Evolutionary conservation across 2,329 filamentous ascomycete species (phyloP).

Genomic region (Zymoseptoria tritici): DNA sequence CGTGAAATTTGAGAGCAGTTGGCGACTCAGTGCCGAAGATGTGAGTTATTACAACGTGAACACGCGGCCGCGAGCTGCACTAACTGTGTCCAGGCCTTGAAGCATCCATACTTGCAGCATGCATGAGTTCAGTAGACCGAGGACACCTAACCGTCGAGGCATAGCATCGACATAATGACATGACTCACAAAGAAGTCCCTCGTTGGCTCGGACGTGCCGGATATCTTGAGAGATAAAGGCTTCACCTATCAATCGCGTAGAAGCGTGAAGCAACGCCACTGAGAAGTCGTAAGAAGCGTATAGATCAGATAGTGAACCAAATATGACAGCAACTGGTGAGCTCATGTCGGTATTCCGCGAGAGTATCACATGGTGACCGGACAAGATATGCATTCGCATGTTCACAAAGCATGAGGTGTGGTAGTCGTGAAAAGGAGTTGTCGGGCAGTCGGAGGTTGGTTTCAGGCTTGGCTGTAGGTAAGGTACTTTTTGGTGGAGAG

Average conservation of each 20-base stretch:
- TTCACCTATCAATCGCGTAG: too few species aligned
- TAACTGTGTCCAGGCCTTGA: conserved; percentile 9
- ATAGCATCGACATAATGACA: not conserved
- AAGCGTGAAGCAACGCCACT: too few species aligned
- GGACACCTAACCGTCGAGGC: not conserved
- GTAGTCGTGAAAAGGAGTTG: not conserved
- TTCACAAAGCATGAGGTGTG: not conserved
- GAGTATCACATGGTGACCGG: too few species aligned
- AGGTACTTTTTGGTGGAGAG: too few species aligned
- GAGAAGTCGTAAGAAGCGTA: too few species aligned
- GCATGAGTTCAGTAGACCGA: not conserved
- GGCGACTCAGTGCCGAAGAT: conserved; percentile 59
- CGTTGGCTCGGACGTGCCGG: too few species aligned
- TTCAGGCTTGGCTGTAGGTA: not conserved
- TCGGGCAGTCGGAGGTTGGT: not conserved
- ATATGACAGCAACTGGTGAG: too few species aligned
- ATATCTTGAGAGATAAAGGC: too few species aligned
- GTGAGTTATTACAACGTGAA: conserved; percentile 31
- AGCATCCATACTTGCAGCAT: conserved; percentile 9
- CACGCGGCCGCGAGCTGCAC: not conserved
- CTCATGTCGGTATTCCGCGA: too few species aligned
- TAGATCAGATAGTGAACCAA: too few species aligned
- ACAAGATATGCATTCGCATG: not conserved
- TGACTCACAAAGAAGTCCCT: too few species aligned
- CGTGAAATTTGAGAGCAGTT: conserved; percentile 63